These are phyloP conservation scores for Penicillium maclennaniae DNA, from an alignment of 495 filamentous ascomycete genomes.

Conservation along the genomic window DNA sequence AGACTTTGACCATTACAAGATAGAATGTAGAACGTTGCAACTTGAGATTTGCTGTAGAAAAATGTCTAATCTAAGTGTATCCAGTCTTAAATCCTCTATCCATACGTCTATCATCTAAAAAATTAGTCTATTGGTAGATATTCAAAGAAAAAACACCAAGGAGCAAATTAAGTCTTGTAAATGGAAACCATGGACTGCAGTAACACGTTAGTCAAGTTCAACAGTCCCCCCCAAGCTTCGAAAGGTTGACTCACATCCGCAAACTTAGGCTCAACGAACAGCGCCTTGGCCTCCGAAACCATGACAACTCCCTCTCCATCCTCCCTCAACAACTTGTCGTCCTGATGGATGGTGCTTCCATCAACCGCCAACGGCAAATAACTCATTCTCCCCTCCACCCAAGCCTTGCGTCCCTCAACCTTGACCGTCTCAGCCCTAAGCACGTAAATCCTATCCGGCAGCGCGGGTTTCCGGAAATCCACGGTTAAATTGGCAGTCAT, in stretches of 20 bases:
- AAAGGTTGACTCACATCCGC: conserved; percentile 52
- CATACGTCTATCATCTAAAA: conserved; percentile 2
- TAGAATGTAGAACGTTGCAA: neutral
- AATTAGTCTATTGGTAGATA: too few species aligned
- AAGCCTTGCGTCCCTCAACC: conserved; percentile 41
- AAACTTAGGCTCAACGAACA: conserved; percentile 86
- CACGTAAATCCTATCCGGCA: conserved; percentile 62
- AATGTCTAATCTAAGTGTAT: neutral
- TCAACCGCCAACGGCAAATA: conserved; percentile 16
- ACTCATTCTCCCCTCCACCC: conserved; percentile 37
- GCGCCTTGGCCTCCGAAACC: conserved; percentile 70
- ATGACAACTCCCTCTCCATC: conserved; percentile 54
- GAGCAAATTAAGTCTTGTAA: conserved; percentile 24
- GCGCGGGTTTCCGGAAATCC: conserved; percentile 56
- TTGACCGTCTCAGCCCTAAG: conserved; percentile 48
- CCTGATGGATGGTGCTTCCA: neutral
- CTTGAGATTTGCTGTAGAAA: neutral
- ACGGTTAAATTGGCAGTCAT: conserved; percentile 64
- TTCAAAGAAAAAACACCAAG: neutral
- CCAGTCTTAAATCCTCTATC: neutral
- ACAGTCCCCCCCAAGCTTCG: neutral
- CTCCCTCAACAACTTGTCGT: conserved; percentile 21
- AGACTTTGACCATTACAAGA: neutral
- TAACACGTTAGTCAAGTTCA: conserved; percentile 11
- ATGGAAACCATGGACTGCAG: conserved; percentile 38